A percentile compares a stretch with the other conserved stretches of the same genome.
Conservation (phyloP, 805 yeast species). For the Lipomyces mesembrius region DNA sequence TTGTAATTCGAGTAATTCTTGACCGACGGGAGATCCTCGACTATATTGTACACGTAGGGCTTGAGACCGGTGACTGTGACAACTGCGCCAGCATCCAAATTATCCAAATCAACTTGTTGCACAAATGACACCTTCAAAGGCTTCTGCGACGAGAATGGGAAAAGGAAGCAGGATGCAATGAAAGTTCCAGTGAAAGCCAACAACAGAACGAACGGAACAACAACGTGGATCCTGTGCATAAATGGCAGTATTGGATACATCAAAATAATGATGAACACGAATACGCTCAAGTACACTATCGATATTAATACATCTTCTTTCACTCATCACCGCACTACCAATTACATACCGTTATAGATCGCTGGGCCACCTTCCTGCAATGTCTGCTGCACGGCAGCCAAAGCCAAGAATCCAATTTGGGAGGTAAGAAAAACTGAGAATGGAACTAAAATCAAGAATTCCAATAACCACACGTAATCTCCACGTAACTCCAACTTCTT, state of each 20-base stretch:
- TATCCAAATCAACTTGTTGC: constrained; percentile 60
- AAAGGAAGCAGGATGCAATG: constrained; percentile 41
- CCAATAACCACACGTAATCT: constrained; percentile 81
- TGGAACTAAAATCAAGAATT: constrained; percentile 72
- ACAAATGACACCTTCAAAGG: constrained; percentile 77
- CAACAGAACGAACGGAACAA: constrained; percentile 33
- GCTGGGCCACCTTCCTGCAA: constrained; percentile 62
- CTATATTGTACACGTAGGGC: constrained; percentile 53
- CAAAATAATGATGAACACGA: constrained; percentile 41
- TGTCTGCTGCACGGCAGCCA: constrained; percentile 72
- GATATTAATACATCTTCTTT: neutral
- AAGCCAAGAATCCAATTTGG: constrained; percentile 58
- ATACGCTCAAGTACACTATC: constrained; percentile 30
- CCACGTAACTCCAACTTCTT: constrained; percentile 47
- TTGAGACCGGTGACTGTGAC: constrained; percentile 57
- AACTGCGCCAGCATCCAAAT: constrained; percentile 39
- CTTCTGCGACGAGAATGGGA: constrained; percentile 63
- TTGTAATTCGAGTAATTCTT: constrained; percentile 46
- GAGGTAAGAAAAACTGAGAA: constrained; percentile 59
- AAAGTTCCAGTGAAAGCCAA: constrained; percentile 37
- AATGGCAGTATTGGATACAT: constrained; percentile 46
- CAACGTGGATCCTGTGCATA: constrained; percentile 33
- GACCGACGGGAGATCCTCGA: constrained; percentile 68
- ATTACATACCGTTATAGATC: constrained; percentile 28
- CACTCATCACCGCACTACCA: neutral